Conservation (phyloP, 225 moss, liverwort and hornwort genomes). For the Pseudoscleropodium purum region DNA sequence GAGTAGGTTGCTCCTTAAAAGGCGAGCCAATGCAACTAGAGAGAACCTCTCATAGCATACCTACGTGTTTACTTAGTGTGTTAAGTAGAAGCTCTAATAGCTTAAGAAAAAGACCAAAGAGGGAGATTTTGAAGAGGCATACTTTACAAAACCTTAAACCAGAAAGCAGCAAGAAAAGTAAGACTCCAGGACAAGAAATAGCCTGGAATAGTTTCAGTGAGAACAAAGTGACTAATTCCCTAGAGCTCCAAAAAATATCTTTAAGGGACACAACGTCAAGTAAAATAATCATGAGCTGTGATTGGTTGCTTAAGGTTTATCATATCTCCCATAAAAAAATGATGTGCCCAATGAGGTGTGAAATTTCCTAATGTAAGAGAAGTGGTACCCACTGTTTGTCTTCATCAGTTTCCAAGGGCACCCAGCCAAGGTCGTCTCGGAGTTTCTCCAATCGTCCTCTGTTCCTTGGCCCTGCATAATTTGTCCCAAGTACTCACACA, state of each 20-base stretch:
- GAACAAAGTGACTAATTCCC: background rate
- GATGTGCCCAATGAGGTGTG: too few relatives aligned
- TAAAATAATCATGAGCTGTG: too few relatives aligned
- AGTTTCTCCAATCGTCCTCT: conserved; percentile 65
- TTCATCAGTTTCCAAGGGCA: conserved; percentile 72
- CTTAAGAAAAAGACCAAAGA: background rate
- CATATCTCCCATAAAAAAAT: background rate
- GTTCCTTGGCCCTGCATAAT: conserved; percentile 55
- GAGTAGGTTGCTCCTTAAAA: too few relatives aligned
- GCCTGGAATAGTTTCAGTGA: background rate
- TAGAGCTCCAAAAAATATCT: background rate
- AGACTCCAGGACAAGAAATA: background rate
- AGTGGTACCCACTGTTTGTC: conserved; percentile 72
- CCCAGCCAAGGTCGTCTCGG: conserved; percentile 75
- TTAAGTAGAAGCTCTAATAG: background rate
- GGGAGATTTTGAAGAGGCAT: background rate
- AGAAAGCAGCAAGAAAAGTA: background rate
- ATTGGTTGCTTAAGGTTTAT: background rate
- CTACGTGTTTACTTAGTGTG: background rate
- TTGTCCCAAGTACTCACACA: background rate
- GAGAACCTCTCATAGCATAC: too few relatives aligned
- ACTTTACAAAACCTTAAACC: background rate
- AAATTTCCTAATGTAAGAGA: background rate
- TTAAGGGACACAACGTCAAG: background rate
- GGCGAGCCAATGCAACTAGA: too few relatives aligned